Base-by-base conservation (phyloP, 495 filamentous ascomycete species). In the Polyplosphaeria fusca region DNA sequence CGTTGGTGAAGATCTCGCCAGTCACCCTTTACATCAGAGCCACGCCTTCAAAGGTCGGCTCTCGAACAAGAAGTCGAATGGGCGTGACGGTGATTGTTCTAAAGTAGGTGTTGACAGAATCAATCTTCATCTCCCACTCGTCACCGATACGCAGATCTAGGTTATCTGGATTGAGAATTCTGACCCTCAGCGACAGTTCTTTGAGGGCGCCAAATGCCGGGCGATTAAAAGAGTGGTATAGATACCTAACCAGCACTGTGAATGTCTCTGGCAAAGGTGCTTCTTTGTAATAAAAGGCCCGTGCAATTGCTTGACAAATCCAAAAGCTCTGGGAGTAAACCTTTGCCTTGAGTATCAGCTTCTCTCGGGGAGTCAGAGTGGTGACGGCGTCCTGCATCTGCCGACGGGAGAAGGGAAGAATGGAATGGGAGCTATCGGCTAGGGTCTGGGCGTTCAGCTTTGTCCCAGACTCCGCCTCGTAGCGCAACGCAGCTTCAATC, bases 401-500 rank as follows among this genome's bases (percentile, higher is more conserved):
- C 2, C 64, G 41, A 30, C 76, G 72, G 19, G 76, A 75, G 70
- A 90, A 94, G 3, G 88, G 86, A 13, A 93, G 77, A 61, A 55
- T 39, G 5, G 48, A 25, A 30, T 23, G 41, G 9, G 19, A 14
- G 4, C 28, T 37, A 11, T 23, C 46, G 2, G 30, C 18, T 4
- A 22, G n/a, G 2, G 3, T 19, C 11, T 47, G 19, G 22, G 74
- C 78, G 32, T 80, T 66, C 30, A 88, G 76, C 20, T 70, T 76
- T 3, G 71, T 62, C 12, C 82, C 81, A 5, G 75, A 74, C 27
- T 74, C 70, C 18, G 77, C 71, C 72, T 93, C 90, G 66, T 87
- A 80, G 5, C 83, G 77, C 35, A 97, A 67, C 0, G 86, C 86
- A 0, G 89, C 84, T 69, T 94, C 85, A 59, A 98, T 90, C 64